Percentiles rank a stretch among this genome's conserved stretches.
phyloP scores from a whole-genome alignment of 2,329 filamentous ascomycete species.

The Xylariaceae sp. region DNA sequence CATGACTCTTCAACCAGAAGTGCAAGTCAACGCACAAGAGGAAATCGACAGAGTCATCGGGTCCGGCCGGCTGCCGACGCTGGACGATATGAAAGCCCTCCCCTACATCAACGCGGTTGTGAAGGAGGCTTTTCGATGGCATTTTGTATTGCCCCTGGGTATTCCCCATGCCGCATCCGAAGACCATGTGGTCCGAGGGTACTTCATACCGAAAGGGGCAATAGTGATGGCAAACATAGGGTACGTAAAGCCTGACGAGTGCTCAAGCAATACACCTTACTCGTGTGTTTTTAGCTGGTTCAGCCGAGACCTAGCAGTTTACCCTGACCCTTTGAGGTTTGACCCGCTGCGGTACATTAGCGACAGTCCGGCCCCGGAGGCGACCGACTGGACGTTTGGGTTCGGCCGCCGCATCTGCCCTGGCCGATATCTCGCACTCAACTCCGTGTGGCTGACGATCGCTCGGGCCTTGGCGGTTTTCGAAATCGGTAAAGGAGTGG shows the following conservation, averaged over 20 bases:
- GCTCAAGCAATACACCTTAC: not conserved
- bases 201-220: conserved; percentile 17
- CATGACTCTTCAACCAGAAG: conserved; percentile 42
- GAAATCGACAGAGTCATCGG: conserved; percentile 30
- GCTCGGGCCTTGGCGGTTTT: conserved; percentile 44
- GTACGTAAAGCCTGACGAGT: conserved; percentile 5
- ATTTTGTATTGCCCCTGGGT: conserved; percentile 25
- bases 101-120: conserved; percentile 26
- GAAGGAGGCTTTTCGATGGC: conserved; percentile 24
- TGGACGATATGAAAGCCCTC: conserved; percentile 20
- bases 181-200: conserved; percentile 16
- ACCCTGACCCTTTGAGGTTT: conserved; percentile 39
- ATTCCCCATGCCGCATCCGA: conserved; percentile 7
- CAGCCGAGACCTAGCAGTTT: conserved; percentile 63
- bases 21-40: conserved; percentile 34
- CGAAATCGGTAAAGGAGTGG: conserved; percentile 33
- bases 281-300: conserved; percentile 20
- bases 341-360: conserved; percentile 32
- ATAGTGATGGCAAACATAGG: conserved; percentile 15
- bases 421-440: conserved; percentile 29
- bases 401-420: conserved; percentile 35
- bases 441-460: conserved; percentile 30
- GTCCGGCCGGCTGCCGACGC: conserved; percentile 21
- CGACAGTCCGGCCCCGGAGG: conserved; percentile 28
- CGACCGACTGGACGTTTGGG: conserved; percentile 27